phyloP scores from a whole-genome alignment of 2,329 filamentous ascomycete genomes.

The Exophiala dermatitidis region DNA sequence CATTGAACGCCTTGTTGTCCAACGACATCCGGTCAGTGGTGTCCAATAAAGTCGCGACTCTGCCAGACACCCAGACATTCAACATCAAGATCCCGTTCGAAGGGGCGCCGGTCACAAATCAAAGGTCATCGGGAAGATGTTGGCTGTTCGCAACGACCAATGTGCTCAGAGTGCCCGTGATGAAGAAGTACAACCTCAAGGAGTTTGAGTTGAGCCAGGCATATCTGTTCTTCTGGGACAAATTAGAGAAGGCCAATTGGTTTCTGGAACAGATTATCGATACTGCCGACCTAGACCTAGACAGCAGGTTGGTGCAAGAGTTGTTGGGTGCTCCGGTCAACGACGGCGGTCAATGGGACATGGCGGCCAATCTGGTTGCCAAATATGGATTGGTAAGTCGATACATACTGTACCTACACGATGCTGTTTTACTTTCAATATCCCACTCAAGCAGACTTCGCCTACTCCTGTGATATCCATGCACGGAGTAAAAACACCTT shows the following conservation, averaged over 20 bases:
- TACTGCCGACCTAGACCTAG: constrained; percentile 62
- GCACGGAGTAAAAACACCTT: background rate
- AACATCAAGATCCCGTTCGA: constrained; percentile 76
- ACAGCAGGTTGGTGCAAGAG: constrained; percentile 64
- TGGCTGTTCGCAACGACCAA: constrained; percentile 93
- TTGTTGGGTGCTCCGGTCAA: constrained; percentile 61
- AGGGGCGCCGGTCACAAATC: constrained; percentile 76
- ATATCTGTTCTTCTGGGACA: constrained; percentile 90
- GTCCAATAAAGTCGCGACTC: constrained; percentile 53
- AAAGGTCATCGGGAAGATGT: constrained; percentile 72
- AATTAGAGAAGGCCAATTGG: constrained; percentile 84
- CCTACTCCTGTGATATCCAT: background rate
- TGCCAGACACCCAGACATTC: constrained; percentile 71
- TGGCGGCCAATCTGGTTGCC: constrained; percentile 75
- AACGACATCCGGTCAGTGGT: constrained; percentile 62
- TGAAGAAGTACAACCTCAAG: constrained; percentile 71
- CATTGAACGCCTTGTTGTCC: constrained; percentile 63
- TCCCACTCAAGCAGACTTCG: background rate
- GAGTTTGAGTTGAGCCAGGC: constrained; percentile 80
- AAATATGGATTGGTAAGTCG: constrained; percentile 69
- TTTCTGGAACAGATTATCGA: constrained; percentile 79
- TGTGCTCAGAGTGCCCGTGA: constrained; percentile 79
- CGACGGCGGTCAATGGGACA: constrained; percentile 88
- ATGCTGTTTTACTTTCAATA: background rate
- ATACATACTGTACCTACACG: background rate